Conservation (phyloP, 106 monocot genomes). For the Chionographis japonica region DNA sequence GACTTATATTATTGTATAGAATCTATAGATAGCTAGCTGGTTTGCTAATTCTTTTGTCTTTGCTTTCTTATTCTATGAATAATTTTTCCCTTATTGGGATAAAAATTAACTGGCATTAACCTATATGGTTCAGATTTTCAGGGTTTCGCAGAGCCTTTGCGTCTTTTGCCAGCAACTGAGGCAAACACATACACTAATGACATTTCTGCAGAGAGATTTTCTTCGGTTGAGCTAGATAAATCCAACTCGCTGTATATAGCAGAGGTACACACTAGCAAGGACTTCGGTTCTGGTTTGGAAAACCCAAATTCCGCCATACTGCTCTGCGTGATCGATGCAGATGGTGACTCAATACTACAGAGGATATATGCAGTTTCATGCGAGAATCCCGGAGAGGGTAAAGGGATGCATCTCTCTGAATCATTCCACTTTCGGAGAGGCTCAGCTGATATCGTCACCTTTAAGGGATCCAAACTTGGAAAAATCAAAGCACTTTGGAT, state of each 20-base stretch:
- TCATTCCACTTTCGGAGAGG: conserved; percentile 63
- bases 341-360: conserved; percentile 64
- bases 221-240: conserved; percentile 36
- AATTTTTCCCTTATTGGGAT: background rate
- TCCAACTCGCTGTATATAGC: conserved; percentile 52
- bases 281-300: conserved; percentile 62
- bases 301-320: conserved; percentile 65
- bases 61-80: too few species aligned
- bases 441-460: conserved; percentile 54
- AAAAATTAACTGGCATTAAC: background rate
- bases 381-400: conserved; percentile 2
- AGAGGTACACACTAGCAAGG: conserved; percentile 70
- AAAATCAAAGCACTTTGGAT: conserved; percentile 76
- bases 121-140: conserved; percentile 63
- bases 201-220: conserved; percentile 25
- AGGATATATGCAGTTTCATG: conserved; percentile 50
- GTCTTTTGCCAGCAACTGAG: conserved; percentile 41
- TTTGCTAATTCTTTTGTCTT: too few species aligned
- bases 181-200: conserved; percentile 27
- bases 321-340: conserved; percentile 56
- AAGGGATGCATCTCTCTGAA: conserved; percentile 18
- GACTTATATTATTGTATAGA: too few species aligned
- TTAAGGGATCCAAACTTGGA: conserved; percentile 51
- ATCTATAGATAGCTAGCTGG: too few species aligned
- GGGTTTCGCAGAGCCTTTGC: conserved; percentile 55